Base-by-base conservation (phyloP, 1,284 basidiomycete genomes). In the Trichosporon ovoides region DNA sequence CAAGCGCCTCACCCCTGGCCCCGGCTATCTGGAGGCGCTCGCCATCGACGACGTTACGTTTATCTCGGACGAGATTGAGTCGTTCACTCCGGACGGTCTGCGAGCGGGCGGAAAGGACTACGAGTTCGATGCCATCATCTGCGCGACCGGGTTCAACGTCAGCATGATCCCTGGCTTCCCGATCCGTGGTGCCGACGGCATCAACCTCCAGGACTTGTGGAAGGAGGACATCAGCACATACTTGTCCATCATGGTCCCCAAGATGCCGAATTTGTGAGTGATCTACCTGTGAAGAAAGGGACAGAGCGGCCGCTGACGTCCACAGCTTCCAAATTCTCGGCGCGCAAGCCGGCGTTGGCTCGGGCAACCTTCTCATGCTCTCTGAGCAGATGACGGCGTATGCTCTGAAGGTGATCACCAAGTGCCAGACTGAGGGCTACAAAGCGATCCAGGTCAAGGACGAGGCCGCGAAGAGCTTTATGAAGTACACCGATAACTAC, bases 11-110 rank as follows among this genome's bases (percentile, higher is more conserved):
- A 75, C 74, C 1, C 74, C 74, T 10, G 74, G 74, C 1, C 68
- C 68, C 2, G 73, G 73, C 2, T 75, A 71, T 62, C 67, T 75
- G 51, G 72, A 73, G 51, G 68, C 74, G 2, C 59, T 75, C 14
- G 57, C 60, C 18, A 50, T 59, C 51, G 58, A 62, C 48, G 71
- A 75, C 33, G 70, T 74, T 36, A 53, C 66, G 9, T 58, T 71
- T 31, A 59, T 63, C 52, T 49, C 55, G 9, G 48, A 58, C 10
- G 64, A 59, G 53, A 56, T 70, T 52, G 57, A 61, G 35, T 52
- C 55, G 38, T 60, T 70, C 20, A 69, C 67, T 2, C 63, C 64
- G 54, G 61, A 57, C 20, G 68, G 68, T 0, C 61, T 70, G 34
- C 54, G 61, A 11, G 61, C 65, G 18, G 52, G 53, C 38, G 58